Conservation (phyloP, 495 filamentous ascomycete species). For the Penicillium bovifimosum region DNA sequence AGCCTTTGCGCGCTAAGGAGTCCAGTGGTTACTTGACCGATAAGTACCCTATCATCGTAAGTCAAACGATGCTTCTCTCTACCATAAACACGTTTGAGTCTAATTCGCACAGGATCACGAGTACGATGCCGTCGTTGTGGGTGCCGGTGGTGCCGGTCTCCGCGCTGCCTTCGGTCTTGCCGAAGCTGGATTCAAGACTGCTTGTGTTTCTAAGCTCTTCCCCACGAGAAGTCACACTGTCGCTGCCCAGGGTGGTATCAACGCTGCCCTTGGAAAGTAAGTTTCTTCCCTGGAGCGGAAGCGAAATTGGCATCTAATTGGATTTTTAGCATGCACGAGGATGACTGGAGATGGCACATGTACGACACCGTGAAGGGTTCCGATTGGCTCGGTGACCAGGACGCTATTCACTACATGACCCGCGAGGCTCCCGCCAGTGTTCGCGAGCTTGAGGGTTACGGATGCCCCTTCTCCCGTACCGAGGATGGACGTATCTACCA, state of each 20-base stretch:
- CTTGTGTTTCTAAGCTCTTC: slow-evolving; percentile 97
- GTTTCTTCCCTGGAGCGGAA: slow-evolving; percentile 12
- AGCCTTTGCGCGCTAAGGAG: slow-evolving; percentile 85
- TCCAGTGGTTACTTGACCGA: slow-evolving; percentile 73
- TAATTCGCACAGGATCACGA: slow-evolving; percentile 57
- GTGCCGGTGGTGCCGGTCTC: slow-evolving; percentile 88
- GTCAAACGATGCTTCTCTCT: slow-evolving; percentile 27
- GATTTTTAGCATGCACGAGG: slow-evolving; percentile 62
- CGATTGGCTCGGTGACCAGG: slow-evolving; percentile 98
- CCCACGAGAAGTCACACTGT: slow-evolving; percentile 94
- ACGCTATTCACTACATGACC: slow-evolving; percentile 99
- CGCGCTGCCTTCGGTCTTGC: slow-evolving; percentile 94
- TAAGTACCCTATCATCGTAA: slow-evolving; percentile 90
- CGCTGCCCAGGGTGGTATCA: slow-evolving; percentile 77
- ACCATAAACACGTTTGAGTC: slow-evolving; percentile 10
- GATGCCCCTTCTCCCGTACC: slow-evolving; percentile 95
- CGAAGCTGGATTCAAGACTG: slow-evolving; percentile 96
- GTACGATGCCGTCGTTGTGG: slow-evolving; percentile 88
- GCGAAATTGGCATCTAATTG: slow-evolving; percentile 12
- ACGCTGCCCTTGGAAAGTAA: slow-evolving; percentile 88
- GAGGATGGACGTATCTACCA: slow-evolving; percentile 98
- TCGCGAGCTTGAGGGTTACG: slow-evolving; percentile 94
- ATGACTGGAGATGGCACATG: slow-evolving; percentile 99
- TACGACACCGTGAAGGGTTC: slow-evolving; percentile 99
- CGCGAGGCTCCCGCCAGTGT: slow-evolving; percentile 87